These are phyloP conservation scores for Perkinsus olseni DNA, from an alignment of 169 alveolate species.

Conservation along the genomic window DNA sequence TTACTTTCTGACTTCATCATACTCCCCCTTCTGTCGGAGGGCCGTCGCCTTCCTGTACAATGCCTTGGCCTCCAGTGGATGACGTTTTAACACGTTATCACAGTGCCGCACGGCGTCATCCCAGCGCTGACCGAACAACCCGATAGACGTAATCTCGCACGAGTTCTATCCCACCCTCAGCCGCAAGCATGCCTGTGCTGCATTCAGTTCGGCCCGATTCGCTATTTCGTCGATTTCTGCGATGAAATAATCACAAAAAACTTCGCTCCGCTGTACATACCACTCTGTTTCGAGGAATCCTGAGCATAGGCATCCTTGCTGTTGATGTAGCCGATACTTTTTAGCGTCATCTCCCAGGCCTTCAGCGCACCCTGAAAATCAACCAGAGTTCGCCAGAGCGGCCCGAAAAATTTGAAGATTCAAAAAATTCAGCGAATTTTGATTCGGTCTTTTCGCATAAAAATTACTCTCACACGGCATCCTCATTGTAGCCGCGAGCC, in stretches of 20 bases:
- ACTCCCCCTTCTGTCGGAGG: not conserved
- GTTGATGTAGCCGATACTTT: not conserved
- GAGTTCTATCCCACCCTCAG: not conserved
- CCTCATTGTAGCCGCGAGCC: no score
- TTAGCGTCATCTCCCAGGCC: not conserved
- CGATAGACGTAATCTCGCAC: not conserved
- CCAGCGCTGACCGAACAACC: not conserved
- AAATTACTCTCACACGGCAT: no score
- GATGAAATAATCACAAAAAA: not conserved
- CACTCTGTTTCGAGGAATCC: not conserved
- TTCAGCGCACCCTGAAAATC: not conserved
- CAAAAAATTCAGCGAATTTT: not conserved
- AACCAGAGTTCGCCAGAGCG: no score
- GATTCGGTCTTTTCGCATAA: no score
- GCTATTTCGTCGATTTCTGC: not conserved
- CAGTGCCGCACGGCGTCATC: not conserved
- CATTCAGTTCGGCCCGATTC: not conserved
- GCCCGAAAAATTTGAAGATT: no score
- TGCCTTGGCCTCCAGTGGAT: not conserved
- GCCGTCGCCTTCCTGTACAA: not conserved
- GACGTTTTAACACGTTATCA: not conserved
- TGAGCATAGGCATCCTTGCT: not conserved
- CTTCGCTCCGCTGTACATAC: not conserved
- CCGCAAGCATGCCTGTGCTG: not conserved
- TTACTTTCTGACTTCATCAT: not conserved